Base-by-base conservation (phyloP, 179 eudicot species). In the Heliamphora pulchella region DNA sequence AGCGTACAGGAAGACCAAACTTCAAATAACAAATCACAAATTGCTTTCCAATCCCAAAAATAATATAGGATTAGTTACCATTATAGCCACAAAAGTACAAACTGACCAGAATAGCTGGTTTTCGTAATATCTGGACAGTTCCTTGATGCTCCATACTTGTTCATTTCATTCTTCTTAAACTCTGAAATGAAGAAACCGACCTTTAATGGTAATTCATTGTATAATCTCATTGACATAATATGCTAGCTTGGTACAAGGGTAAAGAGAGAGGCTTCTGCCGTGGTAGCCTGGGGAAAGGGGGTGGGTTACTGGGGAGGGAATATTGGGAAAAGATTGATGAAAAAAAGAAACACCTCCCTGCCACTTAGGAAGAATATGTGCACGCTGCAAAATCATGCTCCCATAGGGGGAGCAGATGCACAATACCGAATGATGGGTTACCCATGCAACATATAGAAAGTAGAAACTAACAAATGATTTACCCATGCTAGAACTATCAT, bases 151-250 rank as follows among this genome's bases (percentile, higher is more conserved):
- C 79, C 84, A 83, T 88, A 89, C 83, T 92, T 95, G 87, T 84
- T 81, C 78, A 78, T 80, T 88, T 93, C 91, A 81, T 83, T 89
- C 81, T 87, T 95, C 92, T 89, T 93, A 86, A 89, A 95, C 66
- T 93, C 97, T 95, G 87, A 76, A 87, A 80, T 47, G 43, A 39
- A 71, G 51, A 81, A 62, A 80, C 58, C 39, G 63, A 75, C 31
- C 31, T 31, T 65, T 70, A 79, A 63, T 47, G 5, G 44, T 50
- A 31, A 22, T 46, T 43, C 59, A 78, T 43, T 48, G 9, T 50
- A 8, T 41, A 55, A 22, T 43, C 54, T 67, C 22, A 76, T 55
- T 20, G 62, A 71, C 46, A 5, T 39, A 6, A 9, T 18, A 5
- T 15, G 13, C 41, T 41, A 61, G 47, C 15, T 51, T 54, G 46